phyloP scores from a whole-genome alignment of 192 early-diverging fungal species.

The Coemansia nantahalensis region DNA sequence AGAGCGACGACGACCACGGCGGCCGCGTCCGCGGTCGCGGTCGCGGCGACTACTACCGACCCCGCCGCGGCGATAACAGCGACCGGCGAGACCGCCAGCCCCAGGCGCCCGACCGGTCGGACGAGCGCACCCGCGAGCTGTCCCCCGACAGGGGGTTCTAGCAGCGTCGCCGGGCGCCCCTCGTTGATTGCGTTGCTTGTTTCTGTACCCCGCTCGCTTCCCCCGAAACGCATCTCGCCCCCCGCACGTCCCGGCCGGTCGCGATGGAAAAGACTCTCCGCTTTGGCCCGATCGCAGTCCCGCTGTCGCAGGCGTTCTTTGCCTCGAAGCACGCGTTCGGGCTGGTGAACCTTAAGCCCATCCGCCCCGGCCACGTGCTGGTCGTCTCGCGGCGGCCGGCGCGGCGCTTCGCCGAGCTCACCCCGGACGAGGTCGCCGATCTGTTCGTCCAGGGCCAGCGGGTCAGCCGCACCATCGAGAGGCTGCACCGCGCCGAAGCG shows the following conservation, averaged over 20 bases:
- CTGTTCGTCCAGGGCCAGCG: slow-evolving; percentile 77
- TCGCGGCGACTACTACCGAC: slow-evolving; percentile 3
- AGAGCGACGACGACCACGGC: too few relatives aligned
- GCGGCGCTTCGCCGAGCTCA: slow-evolving; percentile 72
- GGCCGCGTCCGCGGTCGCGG: too few relatives aligned
- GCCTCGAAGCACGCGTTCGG: slow-evolving; percentile 68
- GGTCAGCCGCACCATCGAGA: slow-evolving; percentile 72
- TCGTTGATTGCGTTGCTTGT: neutral
- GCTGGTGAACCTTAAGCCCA: slow-evolving; percentile 92
- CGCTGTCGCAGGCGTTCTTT: slow-evolving; percentile 73
- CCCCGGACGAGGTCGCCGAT: slow-evolving; percentile 76
- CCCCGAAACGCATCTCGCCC: too few relatives aligned
- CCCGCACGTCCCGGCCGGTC: too few relatives aligned
- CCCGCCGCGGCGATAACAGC: slow-evolving; percentile 2
- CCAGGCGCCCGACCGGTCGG: neutral
- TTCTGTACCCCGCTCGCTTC: neutral
- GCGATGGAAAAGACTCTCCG: slow-evolving; percentile 3
- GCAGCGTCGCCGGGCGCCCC: neutral
- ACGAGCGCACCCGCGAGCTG: slow-evolving; percentile 26
- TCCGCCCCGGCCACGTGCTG: slow-evolving; percentile 79
- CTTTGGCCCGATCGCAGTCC: slow-evolving; percentile 77
- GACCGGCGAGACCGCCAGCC: neutral
- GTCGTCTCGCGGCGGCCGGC: slow-evolving; percentile 68
- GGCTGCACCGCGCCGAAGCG: slow-evolving; percentile 63
- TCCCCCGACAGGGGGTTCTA: slow-evolving; percentile 53